Evolutionary conservation across 345 rosid species (phyloP).

Genomic region (Eucalyptus virginea): DNA sequence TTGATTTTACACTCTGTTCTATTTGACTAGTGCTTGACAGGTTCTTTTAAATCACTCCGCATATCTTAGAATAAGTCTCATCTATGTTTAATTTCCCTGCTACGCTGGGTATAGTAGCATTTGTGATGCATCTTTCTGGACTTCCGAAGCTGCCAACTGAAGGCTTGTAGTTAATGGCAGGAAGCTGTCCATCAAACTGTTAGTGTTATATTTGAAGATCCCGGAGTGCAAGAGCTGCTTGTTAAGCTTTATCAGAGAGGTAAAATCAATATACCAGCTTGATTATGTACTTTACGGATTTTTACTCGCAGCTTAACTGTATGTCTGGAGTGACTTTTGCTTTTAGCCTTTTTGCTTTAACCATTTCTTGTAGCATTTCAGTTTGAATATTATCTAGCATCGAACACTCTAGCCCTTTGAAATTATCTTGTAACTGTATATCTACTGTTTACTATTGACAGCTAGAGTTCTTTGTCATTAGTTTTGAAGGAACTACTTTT

Average conservation of each 20-base stretch:
- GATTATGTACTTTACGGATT: neutral
- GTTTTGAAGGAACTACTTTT: neutral
- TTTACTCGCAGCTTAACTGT: neutral
- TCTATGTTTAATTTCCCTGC: neutral
- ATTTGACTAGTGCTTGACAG: neutral
- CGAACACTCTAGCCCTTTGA: neutral
- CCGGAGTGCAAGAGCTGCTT: conserved; percentile 92
- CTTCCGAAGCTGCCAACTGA: neutral
- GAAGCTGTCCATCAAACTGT: conserved; percentile 95
- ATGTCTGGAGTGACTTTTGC: neutral
- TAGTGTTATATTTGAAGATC: conserved; percentile 90
- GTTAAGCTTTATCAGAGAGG: conserved; percentile 95
- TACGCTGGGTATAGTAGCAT: neutral
- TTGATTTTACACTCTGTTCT: neutral
- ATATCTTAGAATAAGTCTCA: neutral
- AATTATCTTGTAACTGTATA: neutral
- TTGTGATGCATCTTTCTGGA: neutral
- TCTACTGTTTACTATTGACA: neutral
- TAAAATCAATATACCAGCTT: neutral
- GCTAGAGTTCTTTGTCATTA: neutral
- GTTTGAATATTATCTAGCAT: neutral
- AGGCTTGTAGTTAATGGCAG: conserved; percentile 22
- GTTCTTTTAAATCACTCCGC: neutral
- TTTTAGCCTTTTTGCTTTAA: neutral
- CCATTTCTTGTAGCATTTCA: neutral